Evolutionary conservation across 805 yeast species (phyloP).

Genomic region (Wickerhamiella cacticola): DNA sequence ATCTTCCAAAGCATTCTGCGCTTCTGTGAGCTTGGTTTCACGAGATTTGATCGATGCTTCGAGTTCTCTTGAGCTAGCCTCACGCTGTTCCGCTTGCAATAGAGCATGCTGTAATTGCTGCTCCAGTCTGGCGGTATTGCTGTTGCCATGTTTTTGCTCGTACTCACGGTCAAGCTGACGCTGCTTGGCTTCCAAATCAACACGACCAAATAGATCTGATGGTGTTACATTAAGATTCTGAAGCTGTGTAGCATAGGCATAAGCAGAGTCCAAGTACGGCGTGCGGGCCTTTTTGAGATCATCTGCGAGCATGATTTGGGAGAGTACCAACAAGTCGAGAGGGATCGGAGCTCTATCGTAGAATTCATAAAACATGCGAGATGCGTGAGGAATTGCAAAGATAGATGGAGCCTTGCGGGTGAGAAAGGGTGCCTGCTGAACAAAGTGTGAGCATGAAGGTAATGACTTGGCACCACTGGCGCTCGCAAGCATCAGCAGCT

Average conservation of each 20-base stretch:
- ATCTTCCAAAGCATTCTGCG: neutral
- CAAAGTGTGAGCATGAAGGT: conserved; percentile 23
- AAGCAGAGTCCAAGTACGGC: conserved; percentile 79
- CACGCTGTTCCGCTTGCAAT: conserved; percentile 3
- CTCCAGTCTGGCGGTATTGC: neutral
- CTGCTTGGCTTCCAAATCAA: conserved; percentile 10
- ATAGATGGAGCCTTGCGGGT: conserved; percentile 25
- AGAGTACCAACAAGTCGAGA: conserved; percentile 65
- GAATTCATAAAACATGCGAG: conserved; percentile 56
- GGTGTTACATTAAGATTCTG: conserved; percentile 6
- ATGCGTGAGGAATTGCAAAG: conserved; percentile 34
- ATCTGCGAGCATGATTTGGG: conserved; percentile 83
- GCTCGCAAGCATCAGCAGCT: conserved; percentile 47
- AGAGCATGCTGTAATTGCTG: conserved; percentile 2
- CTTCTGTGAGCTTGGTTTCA: neutral
- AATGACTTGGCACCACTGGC: conserved; percentile 63
- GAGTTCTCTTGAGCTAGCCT: neutral
- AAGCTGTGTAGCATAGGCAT: conserved; percentile 40
- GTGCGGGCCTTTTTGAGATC: conserved; percentile 58
- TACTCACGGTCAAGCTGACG: conserved; percentile 4
- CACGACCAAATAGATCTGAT: conserved; percentile 1
- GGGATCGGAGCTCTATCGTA: conserved; percentile 45
- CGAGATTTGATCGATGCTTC: conserved; percentile 3
- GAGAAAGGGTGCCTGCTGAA: conserved; percentile 14
- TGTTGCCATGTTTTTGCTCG: conserved; percentile 3